phyloP scores from a whole-genome alignment of 257 asterid species.

The Osmanthus fragrans region DNA sequence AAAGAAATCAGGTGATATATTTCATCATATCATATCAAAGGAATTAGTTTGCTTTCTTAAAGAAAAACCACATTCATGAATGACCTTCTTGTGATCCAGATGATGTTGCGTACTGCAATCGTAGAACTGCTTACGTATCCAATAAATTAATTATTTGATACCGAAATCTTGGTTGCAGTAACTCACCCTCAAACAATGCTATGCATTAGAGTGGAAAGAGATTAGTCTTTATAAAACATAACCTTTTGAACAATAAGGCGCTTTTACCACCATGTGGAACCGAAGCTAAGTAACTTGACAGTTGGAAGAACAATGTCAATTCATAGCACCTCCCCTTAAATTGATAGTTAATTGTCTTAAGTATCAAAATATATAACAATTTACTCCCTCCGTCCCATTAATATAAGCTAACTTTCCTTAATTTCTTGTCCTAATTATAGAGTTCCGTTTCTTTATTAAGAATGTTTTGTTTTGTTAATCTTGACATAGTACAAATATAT shows the following conservation, averaged over 20 bases:
- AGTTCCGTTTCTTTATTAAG: too few relatives aligned
- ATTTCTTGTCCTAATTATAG: too few relatives aligned
- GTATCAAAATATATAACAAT: too few relatives aligned
- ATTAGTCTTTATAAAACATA: background rate
- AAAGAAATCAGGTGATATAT: background rate
- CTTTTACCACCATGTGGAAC: background rate
- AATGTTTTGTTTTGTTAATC: too few relatives aligned
- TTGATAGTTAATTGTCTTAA: too few relatives aligned
- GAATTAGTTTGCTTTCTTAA: background rate
- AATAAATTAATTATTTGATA: too few relatives aligned
- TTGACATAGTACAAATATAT: too few relatives aligned
- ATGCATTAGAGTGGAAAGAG: background rate
- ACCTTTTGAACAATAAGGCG: background rate
- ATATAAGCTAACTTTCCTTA: too few relatives aligned
- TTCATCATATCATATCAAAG: background rate
- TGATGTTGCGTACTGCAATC: background rate
- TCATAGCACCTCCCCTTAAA: background rate
- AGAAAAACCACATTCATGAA: constrained; percentile 1
- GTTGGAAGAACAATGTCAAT: background rate
- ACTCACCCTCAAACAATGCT: background rate
- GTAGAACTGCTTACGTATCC: background rate
- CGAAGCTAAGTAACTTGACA: background rate
- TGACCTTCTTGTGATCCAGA: background rate
- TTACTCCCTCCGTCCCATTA: too few relatives aligned
- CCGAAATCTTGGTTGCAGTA: background rate